Base-by-base conservation (phyloP, 1,139 yeast genomes). In the Suhomyces wounanorum region DNA sequence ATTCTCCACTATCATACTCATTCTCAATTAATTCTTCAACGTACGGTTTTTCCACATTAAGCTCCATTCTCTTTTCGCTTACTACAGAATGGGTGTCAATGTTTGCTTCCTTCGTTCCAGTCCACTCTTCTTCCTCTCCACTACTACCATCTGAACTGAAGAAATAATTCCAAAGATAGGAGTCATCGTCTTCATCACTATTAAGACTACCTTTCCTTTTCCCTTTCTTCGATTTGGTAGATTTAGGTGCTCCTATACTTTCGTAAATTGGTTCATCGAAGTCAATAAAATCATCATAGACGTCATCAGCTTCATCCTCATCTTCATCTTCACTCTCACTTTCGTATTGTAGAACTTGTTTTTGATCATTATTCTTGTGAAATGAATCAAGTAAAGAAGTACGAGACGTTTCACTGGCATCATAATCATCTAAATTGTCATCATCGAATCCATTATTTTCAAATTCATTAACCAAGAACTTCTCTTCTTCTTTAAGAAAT, bases 1-100 rank as follows among this genome's bases (percentile, higher is more conserved):
- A 89, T 59, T 92, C 97, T 43, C 94, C 96, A 56, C 79, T 74
- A 51, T 76, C 79, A 53, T 75, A 74, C 11, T 61, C 73, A 17
- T 60, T 59, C 41, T 68, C 73, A 16, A 51, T 53, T 23, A 54
- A 43, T 37, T 53, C 45, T 40, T 54, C 53, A 35, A 48, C 30
- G 9, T 45, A 48, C 16, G 48, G 36, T 40, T 50, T 50, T 16
- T 49, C 40, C 5, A 30, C 45, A 31, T 43, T 40, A 14, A 38
- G 35, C 10, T 47, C 40, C 16, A 43, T 17, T 14, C 41, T 31
- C 11, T 28, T 38, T 3, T 45, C 53, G 13, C 43, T 45, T 40
- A 16, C 17, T 8, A 37, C 50, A 1, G 38, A 49, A 10, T 36
- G 28, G 11, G 46, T 43, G 16, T 38, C 54, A 18, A 14, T 43